Conservation (phyloP, 495 filamentous ascomycete species). For the Hyaloscypha finlandica region DNA sequence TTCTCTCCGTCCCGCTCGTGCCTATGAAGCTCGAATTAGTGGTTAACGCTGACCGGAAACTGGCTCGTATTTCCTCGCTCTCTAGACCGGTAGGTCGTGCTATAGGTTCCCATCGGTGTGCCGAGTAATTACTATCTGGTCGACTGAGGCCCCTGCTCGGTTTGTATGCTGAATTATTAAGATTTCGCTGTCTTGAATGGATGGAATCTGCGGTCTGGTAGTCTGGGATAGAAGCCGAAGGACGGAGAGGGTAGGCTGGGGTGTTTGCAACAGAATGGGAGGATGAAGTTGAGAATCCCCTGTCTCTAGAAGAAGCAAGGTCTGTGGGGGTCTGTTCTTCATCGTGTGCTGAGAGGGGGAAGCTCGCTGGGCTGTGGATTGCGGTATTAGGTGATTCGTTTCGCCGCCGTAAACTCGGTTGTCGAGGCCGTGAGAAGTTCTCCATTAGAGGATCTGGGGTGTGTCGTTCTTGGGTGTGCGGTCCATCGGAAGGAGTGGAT, state of each 20-base stretch:
- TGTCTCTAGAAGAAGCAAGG: slow-evolving; percentile 38
- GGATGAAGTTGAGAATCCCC: slow-evolving; percentile 49
- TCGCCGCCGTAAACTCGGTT: slow-evolving; percentile 46
- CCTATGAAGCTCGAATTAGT: slow-evolving; percentile 71
- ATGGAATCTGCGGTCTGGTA: slow-evolving; percentile 31
- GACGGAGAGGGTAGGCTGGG: slow-evolving; percentile 34
- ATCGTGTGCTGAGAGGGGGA: slow-evolving; percentile 35
- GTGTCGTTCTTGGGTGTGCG: slow-evolving; percentile 16
- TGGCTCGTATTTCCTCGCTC: slow-evolving; percentile 63
- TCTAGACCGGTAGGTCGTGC: slow-evolving; percentile 43
- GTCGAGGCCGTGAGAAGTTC: slow-evolving; percentile 55
- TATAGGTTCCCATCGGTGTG: slow-evolving; percentile 41
- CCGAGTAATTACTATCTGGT: slow-evolving; percentile 30
- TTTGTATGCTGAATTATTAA: slow-evolving; percentile 24
- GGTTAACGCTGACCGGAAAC: slow-evolving; percentile 69
- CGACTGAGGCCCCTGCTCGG: slow-evolving; percentile 19
- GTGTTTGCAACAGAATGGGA: slow-evolving; percentile 44
- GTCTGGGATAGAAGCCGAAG: slow-evolving; percentile 32
- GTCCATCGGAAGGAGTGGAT: slow-evolving; percentile 27
- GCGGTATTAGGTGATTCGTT: slow-evolving; percentile 39
- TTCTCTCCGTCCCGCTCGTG: slow-evolving; percentile 71
- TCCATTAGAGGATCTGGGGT: slow-evolving; percentile 31
- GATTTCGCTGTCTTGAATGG: slow-evolving; percentile 31
- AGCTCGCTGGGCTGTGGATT: slow-evolving; percentile 32
- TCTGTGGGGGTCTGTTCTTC: slow-evolving; percentile 34